Percentiles rank a stretch among this genome's conserved stretches.
phyloP scores from a whole-genome alignment of 805 yeast species.

The Saturnispora galanensis region DNA sequence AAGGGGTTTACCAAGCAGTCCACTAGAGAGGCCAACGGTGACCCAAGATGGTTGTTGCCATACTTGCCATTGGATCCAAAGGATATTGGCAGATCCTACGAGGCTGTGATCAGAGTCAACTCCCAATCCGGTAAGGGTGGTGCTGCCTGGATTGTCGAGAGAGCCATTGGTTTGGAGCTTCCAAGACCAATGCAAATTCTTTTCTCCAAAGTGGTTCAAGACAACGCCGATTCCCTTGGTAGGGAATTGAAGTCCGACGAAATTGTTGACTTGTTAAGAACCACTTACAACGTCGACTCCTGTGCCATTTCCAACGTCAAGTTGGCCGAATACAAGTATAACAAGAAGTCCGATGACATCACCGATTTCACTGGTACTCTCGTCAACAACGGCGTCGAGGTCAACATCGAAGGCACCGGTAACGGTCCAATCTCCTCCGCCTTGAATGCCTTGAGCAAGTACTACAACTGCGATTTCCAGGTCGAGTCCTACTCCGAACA shows the following conservation, averaged over 20 bases:
- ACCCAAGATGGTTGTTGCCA: slow-evolving; percentile 56
- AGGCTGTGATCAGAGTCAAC: slow-evolving; percentile 75
- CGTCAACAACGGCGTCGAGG: slow-evolving; percentile 25
- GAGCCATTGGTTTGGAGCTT: slow-evolving; percentile 61
- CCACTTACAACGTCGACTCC: slow-evolving; percentile 41
- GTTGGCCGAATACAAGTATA: slow-evolving; percentile 34
- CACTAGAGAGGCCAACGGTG: slow-evolving; percentile 38
- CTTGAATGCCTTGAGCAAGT: slow-evolving; percentile 49
- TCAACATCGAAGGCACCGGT: slow-evolving; percentile 47
- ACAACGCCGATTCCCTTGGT: slow-evolving; percentile 53
- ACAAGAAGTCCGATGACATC: slow-evolving; percentile 29
- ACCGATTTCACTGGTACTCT: slow-evolving; percentile 36
- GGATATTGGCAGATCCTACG: slow-evolving; percentile 73
- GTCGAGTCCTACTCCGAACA: slow-evolving; percentile 64
- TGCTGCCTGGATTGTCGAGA: slow-evolving; percentile 71
- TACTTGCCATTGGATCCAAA: slow-evolving; percentile 74
- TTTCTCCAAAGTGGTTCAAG: slow-evolving; percentile 57
- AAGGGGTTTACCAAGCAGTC: slow-evolving; percentile 37
- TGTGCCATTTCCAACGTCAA: slow-evolving; percentile 26
- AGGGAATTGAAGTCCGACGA: slow-evolving; percentile 63
- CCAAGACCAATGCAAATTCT: slow-evolving; percentile 65
- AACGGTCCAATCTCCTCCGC: slow-evolving; percentile 75
- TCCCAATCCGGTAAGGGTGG: slow-evolving; percentile 88
- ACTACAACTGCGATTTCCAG: slow-evolving; percentile 45
- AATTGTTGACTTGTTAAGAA: slow-evolving; percentile 47